Base-by-base conservation (phyloP, 352 stramenopile species). In the Pythium brachiatum region DNA sequence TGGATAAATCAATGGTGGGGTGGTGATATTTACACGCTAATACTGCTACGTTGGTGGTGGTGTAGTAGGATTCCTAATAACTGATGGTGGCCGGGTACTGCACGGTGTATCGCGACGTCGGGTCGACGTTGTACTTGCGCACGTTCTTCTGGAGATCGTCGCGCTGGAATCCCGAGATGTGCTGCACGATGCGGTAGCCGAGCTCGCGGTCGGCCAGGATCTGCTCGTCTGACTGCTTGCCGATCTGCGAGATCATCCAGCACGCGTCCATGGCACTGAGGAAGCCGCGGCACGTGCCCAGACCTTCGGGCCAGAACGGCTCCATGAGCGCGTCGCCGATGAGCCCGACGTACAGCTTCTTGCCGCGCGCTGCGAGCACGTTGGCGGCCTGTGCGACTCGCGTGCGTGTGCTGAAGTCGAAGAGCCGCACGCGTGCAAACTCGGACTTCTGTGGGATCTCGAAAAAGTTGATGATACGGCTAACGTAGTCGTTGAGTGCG, bases 291-390 rank as follows among this genome's bases (percentile, higher is more conserved):
- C 87, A 93, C 27, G 81, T 91, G 60, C 86, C 86, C 11, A 95
- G 73, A 7, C 86, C 86, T 53, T 95, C 83, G 3, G 83, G 86
- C 86, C 86, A 95, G 74, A 95, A 95, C 34, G 86, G 86, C 63
- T 95, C 86, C 51, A 95, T 87, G 36, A 95, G 68, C 38, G 83
- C 75, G 47, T 95, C 86, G 26, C 86, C 86, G 25, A 95, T 86
- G 25, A 92, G 66, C 0, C 83, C 82, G 27, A 90, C 82, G 63
- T 89, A 91, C 29, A 92, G 66, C 58, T 93, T 93, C 75, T 88
- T 89, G 67, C 76, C 77, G 2, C 78, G 69, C 29, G 81, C 79
- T 4, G 70, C 72, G 25, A 93, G 58, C 32, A 93, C 75, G 61
- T 78, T 90, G 8, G 80, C 81, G 8, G 84, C 84, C 73, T 90